These are phyloP conservation scores for Choiromyces venosus DNA, from an alignment of 495 filamentous ascomycete species.

Conservation along the genomic window DNA sequence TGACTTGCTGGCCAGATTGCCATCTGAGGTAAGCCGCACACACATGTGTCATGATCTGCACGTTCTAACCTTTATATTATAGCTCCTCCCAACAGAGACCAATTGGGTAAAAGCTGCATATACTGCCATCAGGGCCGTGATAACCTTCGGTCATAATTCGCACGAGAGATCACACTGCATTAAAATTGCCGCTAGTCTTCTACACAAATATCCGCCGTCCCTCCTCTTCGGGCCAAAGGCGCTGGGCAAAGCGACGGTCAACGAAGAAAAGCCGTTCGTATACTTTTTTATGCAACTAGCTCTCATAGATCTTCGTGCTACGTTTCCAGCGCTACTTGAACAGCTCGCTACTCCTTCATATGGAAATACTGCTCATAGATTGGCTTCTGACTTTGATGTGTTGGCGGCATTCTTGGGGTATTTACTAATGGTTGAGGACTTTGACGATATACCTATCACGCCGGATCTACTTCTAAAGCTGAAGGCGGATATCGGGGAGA, in stretches of 20 bases:
- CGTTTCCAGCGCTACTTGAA: constrained; percentile 56
- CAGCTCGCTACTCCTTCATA: constrained; percentile 52
- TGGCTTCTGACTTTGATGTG: constrained; percentile 56
- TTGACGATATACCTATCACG: constrained; percentile 34
- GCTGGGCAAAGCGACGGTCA: constrained; percentile 24
- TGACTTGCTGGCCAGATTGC: constrained; percentile 26
- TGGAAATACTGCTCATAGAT: constrained; percentile 47
- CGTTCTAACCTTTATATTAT: not conserved
- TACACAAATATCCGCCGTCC: constrained; percentile 49
- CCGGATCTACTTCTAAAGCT: constrained; percentile 56
- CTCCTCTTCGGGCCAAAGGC: constrained; percentile 49
- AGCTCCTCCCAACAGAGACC: constrained; percentile 26
- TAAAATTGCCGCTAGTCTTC: constrained; percentile 51
- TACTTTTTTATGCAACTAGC: constrained; percentile 58
- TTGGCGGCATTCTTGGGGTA: constrained; percentile 56
- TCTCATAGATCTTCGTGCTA: constrained; percentile 57
- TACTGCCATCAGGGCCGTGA: constrained; percentile 46
- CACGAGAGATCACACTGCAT: constrained; percentile 50
- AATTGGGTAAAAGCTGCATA: constrained; percentile 47
- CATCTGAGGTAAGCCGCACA: constrained; percentile 12
- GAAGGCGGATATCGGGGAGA: constrained; percentile 54
- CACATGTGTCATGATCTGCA: constrained; percentile 4
- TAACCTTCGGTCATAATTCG: constrained; percentile 49
- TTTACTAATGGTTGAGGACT: constrained; percentile 50
- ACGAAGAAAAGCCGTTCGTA: constrained; percentile 49